Conservation (phyloP, 140 eudicot genomes). For the Cichorium intybus region DNA sequence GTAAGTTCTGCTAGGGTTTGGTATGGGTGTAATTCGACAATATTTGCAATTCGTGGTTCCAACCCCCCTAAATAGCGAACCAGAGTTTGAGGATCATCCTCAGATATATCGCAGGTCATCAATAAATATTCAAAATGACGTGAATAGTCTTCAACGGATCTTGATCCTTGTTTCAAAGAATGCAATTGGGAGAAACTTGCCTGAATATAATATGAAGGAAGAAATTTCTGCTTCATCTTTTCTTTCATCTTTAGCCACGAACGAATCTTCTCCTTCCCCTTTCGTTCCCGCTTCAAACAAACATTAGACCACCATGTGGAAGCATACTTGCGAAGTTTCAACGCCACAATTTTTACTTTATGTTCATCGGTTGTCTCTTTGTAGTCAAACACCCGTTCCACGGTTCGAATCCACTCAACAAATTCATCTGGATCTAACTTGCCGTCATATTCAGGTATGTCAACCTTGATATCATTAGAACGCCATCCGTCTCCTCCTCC, state of each 20-base stretch:
- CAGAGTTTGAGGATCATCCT: background rate
- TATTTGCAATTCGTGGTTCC: background rate
- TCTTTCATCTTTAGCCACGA: background rate
- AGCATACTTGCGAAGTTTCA: no score
- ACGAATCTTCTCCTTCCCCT: background rate
- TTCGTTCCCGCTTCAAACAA: background rate
- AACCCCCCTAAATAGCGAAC: background rate
- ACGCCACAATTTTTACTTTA: background rate
- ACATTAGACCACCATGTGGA: background rate
- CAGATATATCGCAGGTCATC: background rate
- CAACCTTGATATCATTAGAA: no score
- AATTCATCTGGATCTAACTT: no score
- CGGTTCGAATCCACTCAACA: no score
- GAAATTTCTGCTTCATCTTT: background rate
- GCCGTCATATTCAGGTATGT: no score
- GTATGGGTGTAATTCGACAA: background rate
- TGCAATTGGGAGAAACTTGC: no score
- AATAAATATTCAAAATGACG: background rate
- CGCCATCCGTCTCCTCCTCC: no score
- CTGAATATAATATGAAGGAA: background rate
- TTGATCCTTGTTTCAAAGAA: background rate
- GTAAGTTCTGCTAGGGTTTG: background rate
- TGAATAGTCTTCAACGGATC: background rate
- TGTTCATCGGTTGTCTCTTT: background rate
- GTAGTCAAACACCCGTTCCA: no score